These are phyloP conservation scores for Lipomyces starkeyi DNA, from an alignment of 805 yeast genomes.

Conservation along the genomic window DNA sequence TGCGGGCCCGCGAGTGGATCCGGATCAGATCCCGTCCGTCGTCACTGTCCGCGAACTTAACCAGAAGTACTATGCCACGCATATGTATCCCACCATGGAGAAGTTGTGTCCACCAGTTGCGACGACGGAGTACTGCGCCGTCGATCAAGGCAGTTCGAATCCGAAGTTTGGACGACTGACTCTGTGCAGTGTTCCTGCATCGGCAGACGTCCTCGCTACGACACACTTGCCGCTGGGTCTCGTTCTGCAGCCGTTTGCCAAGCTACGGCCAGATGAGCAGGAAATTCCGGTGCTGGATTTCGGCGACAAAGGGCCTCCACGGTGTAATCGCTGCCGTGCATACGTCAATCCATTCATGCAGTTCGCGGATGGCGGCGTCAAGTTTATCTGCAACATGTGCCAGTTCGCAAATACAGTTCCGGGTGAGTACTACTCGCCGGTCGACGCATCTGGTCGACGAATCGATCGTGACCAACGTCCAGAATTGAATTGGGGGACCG, in stretches of 20 bases:
- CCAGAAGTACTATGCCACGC: constrained; percentile 46
- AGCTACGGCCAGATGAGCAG: constrained; percentile 52
- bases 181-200: constrained; percentile 80
- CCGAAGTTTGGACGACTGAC: constrained; percentile 80
- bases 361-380: constrained; percentile 61
- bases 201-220: constrained; percentile 68
- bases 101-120: constrained; percentile 85
- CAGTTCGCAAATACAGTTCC: constrained; percentile 75
- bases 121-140: constrained; percentile 67
- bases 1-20: constrained; percentile 34
- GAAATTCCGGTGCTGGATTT: constrained; percentile 74
- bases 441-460: constrained; percentile 67
- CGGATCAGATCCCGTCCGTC: constrained; percentile 47
- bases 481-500: constrained; percentile 81
- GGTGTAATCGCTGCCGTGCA: constrained; percentile 91
- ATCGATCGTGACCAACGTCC: constrained; percentile 69
- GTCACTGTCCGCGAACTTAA: constrained; percentile 48
- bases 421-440: constrained; percentile 64
- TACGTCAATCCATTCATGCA: constrained; percentile 86
- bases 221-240: constrained; percentile 83
- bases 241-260: constrained; percentile 84
- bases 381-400: constrained; percentile 86
- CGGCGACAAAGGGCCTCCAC: constrained; percentile 68
- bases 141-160: constrained; percentile 85
- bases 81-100: constrained; percentile 70